Base-by-base conservation (phyloP, 2,329 filamentous ascomycete species). In the Magnaporthiopsis poae region DNA sequence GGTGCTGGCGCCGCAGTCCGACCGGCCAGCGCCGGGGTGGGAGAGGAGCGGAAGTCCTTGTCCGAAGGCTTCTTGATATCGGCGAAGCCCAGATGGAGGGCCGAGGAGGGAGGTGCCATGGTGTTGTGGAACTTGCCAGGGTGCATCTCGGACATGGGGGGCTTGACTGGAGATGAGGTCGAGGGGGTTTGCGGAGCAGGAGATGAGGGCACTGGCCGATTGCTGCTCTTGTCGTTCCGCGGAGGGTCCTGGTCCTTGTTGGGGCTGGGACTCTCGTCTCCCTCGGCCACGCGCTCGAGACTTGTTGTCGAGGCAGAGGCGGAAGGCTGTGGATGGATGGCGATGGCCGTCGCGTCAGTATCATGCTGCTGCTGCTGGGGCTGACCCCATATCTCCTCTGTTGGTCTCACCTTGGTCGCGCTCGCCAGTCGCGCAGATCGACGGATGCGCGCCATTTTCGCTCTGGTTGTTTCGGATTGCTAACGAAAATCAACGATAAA, bases 81-180 rank as follows among this genome's bases (percentile, higher is more conserved):
- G 68, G 86, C 86, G 77, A 97, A 96, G 21, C 93, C 93, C 29
- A 96, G 83, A 73, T 90, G 86, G 61, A 95, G 81, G 7, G 90
- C 92, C 13, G 92, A 92, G 33, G 95, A 92, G 1, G 89, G 86
- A 61, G 90, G 81, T 66, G 90, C 90, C 69, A 87, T 89, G 29
- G 90, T 93, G 70, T 86, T 83, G 67, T 95, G 91, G 67, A 87
- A 86, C 74, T 90, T 90, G 79, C 90, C 90, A 11, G 94, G 94
- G 75, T 97, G 93, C 93, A 97, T 97, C 75, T 96, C 92, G 68
- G 88, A 86, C 69, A 84, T 83, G 63, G 89, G 81, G 31, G 91
- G 90, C 78, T 90, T 89, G 71, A 89, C 80, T 7, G 87, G 83
- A 4, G 87, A 86, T 18, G 83, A 84, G 59, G 86, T 85, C 60